Percentiles rank a stretch among this genome's conserved stretches.
Evolutionary conservation across 257 asterid species (phyloP).

Genomic region (Forsythia viridissima): DNA sequence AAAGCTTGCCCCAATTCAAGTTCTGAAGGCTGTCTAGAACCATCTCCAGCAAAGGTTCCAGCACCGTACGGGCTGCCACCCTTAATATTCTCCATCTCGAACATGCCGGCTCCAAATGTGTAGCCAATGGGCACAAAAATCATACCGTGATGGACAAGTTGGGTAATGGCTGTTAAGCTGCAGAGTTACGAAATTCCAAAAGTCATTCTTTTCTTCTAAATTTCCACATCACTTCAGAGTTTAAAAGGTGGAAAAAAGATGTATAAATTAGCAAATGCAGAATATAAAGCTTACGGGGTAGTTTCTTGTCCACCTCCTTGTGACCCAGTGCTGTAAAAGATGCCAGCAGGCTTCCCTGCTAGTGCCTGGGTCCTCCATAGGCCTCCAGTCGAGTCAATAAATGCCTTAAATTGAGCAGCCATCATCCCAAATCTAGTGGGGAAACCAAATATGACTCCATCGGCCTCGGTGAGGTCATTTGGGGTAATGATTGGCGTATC

Average conservation of each 20-base stretch:
- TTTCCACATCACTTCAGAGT: not conserved
- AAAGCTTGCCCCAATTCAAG: slow-evolving; percentile 60
- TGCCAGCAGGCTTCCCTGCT: slow-evolving; percentile 68
- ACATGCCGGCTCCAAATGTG: slow-evolving; percentile 71
- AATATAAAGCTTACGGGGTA: slow-evolving; percentile 45
- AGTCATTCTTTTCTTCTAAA: not conserved
- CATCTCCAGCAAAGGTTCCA: slow-evolving; percentile 67
- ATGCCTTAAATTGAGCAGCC: slow-evolving; percentile 67
- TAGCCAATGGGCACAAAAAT: slow-evolving; percentile 63
- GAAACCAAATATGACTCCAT: slow-evolving; percentile 61
- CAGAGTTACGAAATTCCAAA: not conserved
- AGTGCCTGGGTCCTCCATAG: slow-evolving; percentile 51
- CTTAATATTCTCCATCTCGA: slow-evolving; percentile 59
- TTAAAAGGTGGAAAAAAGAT: not conserved
- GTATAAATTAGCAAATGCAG: not conserved
- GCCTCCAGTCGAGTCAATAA: slow-evolving; percentile 62
- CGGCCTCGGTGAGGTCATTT: slow-evolving; percentile 50
- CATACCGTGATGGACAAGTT: slow-evolving; percentile 71
- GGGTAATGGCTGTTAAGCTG: slow-evolving; percentile 72
- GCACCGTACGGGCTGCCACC: slow-evolving; percentile 76
- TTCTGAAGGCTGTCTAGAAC: slow-evolving; percentile 59
- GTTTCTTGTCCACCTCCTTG: slow-evolving; percentile 81
- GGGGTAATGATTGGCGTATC: slow-evolving; percentile 52
- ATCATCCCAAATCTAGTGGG: slow-evolving; percentile 76
- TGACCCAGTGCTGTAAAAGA: slow-evolving; percentile 60